phyloP scores from a whole-genome alignment of 371 early-diverging fungal species.

The Actinomortierella ambigua region DNA sequence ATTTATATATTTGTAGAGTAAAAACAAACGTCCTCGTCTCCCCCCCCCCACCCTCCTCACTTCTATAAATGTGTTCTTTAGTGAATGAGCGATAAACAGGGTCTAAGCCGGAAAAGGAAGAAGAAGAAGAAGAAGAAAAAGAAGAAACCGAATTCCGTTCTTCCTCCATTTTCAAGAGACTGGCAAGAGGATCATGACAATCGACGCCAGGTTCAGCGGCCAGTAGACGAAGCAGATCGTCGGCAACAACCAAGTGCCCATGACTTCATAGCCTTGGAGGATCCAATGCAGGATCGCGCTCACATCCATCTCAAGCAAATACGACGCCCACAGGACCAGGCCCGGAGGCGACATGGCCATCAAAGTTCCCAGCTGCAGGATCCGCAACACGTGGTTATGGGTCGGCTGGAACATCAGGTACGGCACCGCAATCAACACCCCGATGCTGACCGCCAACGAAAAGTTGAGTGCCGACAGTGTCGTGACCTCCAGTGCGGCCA shows the following conservation, averaged over 20 bases:
- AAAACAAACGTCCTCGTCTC: too few relatives aligned
- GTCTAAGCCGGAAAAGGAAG: too few relatives aligned
- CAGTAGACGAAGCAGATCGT: conserved; percentile 65
- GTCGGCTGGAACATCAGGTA: conserved; percentile 63
- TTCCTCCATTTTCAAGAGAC: conserved; percentile 9
- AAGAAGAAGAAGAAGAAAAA: too few relatives aligned
- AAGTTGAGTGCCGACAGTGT: conserved; percentile 85
- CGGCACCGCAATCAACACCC: conserved; percentile 69
- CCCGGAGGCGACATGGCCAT: conserved; percentile 59
- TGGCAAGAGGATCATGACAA: conserved; percentile 39
- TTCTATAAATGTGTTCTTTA: too few relatives aligned
- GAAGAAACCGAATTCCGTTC: too few relatives aligned
- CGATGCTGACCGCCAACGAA: conserved; percentile 77
- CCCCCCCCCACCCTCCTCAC: too few relatives aligned
- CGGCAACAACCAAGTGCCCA: conserved; percentile 67
- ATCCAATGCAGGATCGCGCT: conserved; percentile 43
- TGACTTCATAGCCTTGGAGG: conserved; percentile 60
- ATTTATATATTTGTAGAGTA: too few relatives aligned
- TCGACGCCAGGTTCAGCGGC: conserved; percentile 66
- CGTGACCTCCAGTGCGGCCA: conserved; percentile 74
- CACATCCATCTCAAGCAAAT: conserved; percentile 33
- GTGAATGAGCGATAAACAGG: too few relatives aligned
- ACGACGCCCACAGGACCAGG: conserved; percentile 40
- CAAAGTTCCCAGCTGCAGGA: conserved; percentile 49
- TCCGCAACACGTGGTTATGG: conserved; percentile 14